Base-by-base conservation (phyloP, 1,284 basidiomycete genomes). In the Cryptococcus depauperatus region DNA sequence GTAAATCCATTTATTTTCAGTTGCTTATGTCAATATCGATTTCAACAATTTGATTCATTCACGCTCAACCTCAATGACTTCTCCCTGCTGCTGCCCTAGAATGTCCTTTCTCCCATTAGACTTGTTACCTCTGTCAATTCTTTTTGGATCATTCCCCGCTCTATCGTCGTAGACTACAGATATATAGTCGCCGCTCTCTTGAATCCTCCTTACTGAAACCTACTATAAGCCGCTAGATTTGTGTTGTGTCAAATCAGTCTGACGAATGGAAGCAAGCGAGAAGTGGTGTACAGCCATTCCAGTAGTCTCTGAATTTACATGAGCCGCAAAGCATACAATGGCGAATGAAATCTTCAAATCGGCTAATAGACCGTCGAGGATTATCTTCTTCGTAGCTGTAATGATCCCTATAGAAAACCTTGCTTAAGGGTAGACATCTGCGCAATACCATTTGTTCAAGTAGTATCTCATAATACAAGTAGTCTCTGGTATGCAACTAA, bases 371-470 rank as follows among this genome's bases (percentile, higher is more conserved):
- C 46, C 66, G 41, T 49, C 75, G 73, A 1, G 75, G 73, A 52
- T 75, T 74, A 21, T 74, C 70, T 13, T 75, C 74, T 4, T 72
- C 74, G 44, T 69, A 73, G 14, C 78, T 77, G 56, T 77, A 65
- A 21, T 93, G 64, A 69, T 96, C 92, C 7, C 90, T 90, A 52
- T 89, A 89, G 71, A 96, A 96, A 26, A 95, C 81, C n/a, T n/a
- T n/a, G n/a, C n/a, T n/a, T n/a, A n/a, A n/a, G n/a, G n/a, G n/a
- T n/a, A n/a, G n/a, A n/a, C n/a, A n/a, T n/a, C n/a, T n/a, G n/a
- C n/a, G n/a, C n/a, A n/a, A n/a, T n/a, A n/a, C n/a, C n/a, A n/a
- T n/a, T n/a, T n/a, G n/a, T n/a, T n/a, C n/a, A n/a, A n/a, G n/a
- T n/a, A n/a, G n/a, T n/a, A n/a, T n/a, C n/a, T n/a, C n/a, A n/a